Percentiles rank a stretch among this genome's conserved stretches.
These are phyloP conservation scores for Moricandia arvensis DNA, from an alignment of 345 rosid genomes.

Conservation along the genomic window DNA sequence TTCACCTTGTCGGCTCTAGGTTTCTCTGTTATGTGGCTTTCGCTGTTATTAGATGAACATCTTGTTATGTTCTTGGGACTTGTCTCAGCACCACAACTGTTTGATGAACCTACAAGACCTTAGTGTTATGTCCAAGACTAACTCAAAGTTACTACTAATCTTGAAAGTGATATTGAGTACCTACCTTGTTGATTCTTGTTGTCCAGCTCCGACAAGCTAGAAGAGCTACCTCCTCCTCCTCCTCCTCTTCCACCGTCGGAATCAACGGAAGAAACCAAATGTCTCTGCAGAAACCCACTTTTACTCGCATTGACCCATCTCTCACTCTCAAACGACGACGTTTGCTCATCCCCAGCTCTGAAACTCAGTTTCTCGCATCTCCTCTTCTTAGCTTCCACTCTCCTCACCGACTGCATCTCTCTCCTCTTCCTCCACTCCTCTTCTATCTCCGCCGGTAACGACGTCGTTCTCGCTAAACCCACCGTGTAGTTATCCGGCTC, in stretches of 20 bases:
- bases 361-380: slow-evolving; percentile 76
- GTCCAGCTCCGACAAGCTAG: slow-evolving; percentile 64
- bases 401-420: slow-evolving; percentile 72
- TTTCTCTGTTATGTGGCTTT: slow-evolving; percentile 31
- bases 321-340: slow-evolving; percentile 41
- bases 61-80: slow-evolving; percentile 32
- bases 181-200: slow-evolving; percentile 64
- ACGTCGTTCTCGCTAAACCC: slow-evolving; percentile 67
- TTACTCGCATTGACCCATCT: slow-evolving; percentile 43
- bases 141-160: background rate
- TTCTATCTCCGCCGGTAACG: slow-evolving; percentile 84
- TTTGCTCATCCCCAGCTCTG: slow-evolving; percentile 34
- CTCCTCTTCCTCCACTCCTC: slow-evolving; percentile 94
- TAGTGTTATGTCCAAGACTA: background rate
- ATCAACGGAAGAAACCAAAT: slow-evolving; percentile 57
- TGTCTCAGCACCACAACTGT: slow-evolving; percentile 24
- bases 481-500: slow-evolving; percentile 40
- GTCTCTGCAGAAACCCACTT: slow-evolving; percentile 44
- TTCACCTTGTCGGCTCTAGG: slow-evolving; percentile 13
- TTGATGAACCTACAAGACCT: slow-evolving; percentile 39
- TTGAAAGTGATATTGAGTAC: too few species aligned
- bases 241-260: slow-evolving; percentile 28
- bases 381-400: slow-evolving; percentile 87
- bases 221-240: slow-evolving; percentile 66
- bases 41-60: slow-evolving; percentile 29